Evolutionary conservation across 1,284 basidiomycete species (phyloP), one percentile per base, ranked within the genome.

Genomic region (Cryptococcus sp.): DNA sequence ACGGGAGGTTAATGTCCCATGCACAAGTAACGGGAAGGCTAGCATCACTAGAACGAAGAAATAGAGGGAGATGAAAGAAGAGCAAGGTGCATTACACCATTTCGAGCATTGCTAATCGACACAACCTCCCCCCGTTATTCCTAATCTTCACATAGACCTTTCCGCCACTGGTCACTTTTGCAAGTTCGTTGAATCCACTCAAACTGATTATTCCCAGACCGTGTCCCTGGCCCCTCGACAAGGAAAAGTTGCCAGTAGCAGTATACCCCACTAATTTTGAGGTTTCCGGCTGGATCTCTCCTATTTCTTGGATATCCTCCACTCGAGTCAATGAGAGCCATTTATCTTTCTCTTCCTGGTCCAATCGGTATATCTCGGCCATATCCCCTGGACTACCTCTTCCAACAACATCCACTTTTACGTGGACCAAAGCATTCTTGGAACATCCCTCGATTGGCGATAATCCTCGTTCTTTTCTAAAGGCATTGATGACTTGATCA

Each of bases 171-270:
- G 80, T 76, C 4, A 85, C 70, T 33, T 41, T 15, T 36, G 70
- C 33, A n/a, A 76, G 31, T 2, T 81, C 79, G 13, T 88, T 65
- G 43, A 86, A 80, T 30, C 78, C 78, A 4, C 68, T 63, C 4
- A 92, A 68, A 0, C 87, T 79, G 8, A 94, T 76, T 0, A 84
- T 83, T 4, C 84, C 91, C 6, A 93, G 80, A 0, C 83, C 90
- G 64, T 84, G 83, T 0, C 88, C 89, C 52, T 82, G 76, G 0
- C 91, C 90, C 23, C 85, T 80, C 0, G 84, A 82, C 2, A 95
- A 80, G 0, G 89, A 91, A 67, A 83, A 87, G 59, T 85, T 85
- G 1, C 90, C 90, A 0, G 86, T 85, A 0, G 88, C 87, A 4
- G 91, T 81, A 64, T 88, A 89, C 0, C 91, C 91, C 49, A 93